Conservation (phyloP, 2,329 filamentous ascomycete genomes). For the Parascedosporium putredinis region DNA sequence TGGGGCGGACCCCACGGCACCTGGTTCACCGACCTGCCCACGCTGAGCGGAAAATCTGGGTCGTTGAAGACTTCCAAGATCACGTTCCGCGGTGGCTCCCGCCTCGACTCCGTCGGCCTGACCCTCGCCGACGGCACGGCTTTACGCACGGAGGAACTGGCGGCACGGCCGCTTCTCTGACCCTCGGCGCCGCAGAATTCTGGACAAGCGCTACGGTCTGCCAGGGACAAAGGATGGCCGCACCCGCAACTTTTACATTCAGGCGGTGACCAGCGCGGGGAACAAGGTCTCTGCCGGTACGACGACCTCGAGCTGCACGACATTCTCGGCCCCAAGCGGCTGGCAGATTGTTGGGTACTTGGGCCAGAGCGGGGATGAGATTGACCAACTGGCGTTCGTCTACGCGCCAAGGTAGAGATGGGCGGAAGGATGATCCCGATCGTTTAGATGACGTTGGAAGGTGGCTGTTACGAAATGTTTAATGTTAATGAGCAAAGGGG, state of each 20-base stretch:
- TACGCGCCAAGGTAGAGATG: slow-evolving; percentile 27
- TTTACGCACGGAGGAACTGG: slow-evolving; percentile 44
- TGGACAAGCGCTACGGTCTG: slow-evolving; percentile 40
- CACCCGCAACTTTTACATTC: slow-evolving; percentile 46
- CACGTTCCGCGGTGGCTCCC: slow-evolving; percentile 33
- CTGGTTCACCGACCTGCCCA: slow-evolving; percentile 46
- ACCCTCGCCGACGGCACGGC: slow-evolving; percentile 35
- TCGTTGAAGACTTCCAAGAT: slow-evolving; percentile 26
- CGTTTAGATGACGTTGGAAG: not conserved
- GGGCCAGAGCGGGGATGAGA: slow-evolving; percentile 41
- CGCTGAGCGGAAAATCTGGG: slow-evolving; percentile 21
- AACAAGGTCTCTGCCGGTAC: slow-evolving; percentile 33
- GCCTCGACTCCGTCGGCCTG: slow-evolving; percentile 40
- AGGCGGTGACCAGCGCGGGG: slow-evolving; percentile 40
- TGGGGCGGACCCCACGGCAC: slow-evolving; percentile 37
- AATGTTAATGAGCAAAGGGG: too few species aligned
- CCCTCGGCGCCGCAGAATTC: slow-evolving; percentile 34
- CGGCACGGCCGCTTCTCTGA: slow-evolving; percentile 31
- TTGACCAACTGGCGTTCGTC: slow-evolving; percentile 42
- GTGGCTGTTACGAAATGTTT: not conserved
- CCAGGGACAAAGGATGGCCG: slow-evolving; percentile 31
- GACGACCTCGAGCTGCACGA: slow-evolving; percentile 34
- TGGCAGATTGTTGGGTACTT: slow-evolving; percentile 44
- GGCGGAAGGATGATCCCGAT: not conserved
- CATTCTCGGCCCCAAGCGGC: slow-evolving; percentile 33